A percentile compares a stretch with the other conserved stretches of the same genome.
Conservation (phyloP, 805 yeast genomes). For the Cyberlindnera amylophila region DNA sequence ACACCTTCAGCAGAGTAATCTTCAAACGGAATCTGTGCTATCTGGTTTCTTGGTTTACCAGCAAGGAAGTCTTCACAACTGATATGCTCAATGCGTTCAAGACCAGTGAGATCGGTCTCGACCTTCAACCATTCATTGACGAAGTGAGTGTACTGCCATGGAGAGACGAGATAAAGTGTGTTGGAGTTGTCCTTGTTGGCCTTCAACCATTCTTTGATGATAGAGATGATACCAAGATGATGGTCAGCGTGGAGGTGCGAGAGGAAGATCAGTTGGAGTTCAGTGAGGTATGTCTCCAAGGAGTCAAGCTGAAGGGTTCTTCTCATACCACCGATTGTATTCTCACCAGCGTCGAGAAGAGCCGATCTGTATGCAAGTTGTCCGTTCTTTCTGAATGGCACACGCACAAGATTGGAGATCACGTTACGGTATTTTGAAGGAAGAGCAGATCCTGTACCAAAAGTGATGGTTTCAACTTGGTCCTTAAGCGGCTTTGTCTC, state of each 20-base stretch:
- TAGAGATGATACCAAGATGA: constrained; percentile 75
- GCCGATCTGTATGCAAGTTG: constrained; percentile 39
- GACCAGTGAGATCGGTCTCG: constrained; percentile 36
- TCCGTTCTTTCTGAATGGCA: constrained; percentile 43
- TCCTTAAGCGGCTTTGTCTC: constrained; percentile 33
- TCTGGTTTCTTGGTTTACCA: constrained; percentile 33
- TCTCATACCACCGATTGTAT: constrained; percentile 68
- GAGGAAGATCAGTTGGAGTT: constrained; percentile 62
- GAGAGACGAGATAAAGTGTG: constrained; percentile 59
- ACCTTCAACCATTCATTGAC: constrained; percentile 62
- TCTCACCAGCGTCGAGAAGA: constrained; percentile 93
- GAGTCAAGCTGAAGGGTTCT: constrained; percentile 56
- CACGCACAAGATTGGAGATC: constrained; percentile 67
- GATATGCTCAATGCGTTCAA: constrained; percentile 44
- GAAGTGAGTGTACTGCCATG: constrained; percentile 70
- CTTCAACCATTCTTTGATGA: constrained; percentile 65
- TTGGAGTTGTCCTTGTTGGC: constrained; percentile 36
- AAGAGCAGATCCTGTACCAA: constrained; percentile 92
- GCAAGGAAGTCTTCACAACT: constrained; percentile 58
- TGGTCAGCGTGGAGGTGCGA: constrained; percentile 98
- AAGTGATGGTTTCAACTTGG: constrained; percentile 63
- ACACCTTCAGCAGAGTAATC: constrained; percentile 9
- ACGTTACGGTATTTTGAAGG: constrained; percentile 88
- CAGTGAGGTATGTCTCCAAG: constrained; percentile 44
- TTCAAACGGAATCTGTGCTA: constrained; percentile 28